Evolutionary conservation across 768 basidiomycete species (phyloP).

Genomic region (Boletus patriciae): DNA sequence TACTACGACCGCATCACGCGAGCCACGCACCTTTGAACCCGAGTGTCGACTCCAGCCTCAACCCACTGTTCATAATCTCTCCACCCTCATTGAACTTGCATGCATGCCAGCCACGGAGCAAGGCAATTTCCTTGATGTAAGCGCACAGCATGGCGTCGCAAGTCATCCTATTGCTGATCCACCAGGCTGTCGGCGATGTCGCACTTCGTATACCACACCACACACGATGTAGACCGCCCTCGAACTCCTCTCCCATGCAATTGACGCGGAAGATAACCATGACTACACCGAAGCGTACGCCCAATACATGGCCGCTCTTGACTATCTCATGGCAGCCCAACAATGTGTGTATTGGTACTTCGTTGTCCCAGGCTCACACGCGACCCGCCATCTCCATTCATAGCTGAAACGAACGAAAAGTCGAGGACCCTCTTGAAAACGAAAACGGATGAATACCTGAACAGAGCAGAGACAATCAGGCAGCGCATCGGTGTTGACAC

Average conservation of each 20-base stretch:
- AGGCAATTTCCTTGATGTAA: constrained; percentile 13
- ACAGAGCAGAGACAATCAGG: constrained; percentile 17
- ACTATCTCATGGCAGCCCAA: constrained; percentile 96
- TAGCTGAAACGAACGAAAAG: constrained; percentile 22
- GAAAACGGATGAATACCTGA: constrained; percentile 22
- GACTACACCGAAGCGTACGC: constrained; percentile 93
- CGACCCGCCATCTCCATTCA: not conserved
- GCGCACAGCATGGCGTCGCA: not conserved
- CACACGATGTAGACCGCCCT: constrained; percentile 58
- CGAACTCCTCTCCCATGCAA: constrained; percentile 85
- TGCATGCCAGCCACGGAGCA: not conserved
- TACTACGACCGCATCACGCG: too few species aligned
- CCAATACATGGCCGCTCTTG: constrained; percentile 87
- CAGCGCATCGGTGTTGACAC: not conserved
- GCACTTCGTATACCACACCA: not conserved
- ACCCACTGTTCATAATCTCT: not conserved
- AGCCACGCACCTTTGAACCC: constrained; percentile 48
- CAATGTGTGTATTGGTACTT: constrained; percentile 55
- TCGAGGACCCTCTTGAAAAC: constrained; percentile 15
- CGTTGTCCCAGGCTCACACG: not conserved
- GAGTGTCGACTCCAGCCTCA: not conserved
- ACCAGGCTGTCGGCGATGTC: not conserved
- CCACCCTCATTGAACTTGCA: not conserved
- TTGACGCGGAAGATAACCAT: constrained; percentile 84
- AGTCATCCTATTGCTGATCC: not conserved